Base-by-base conservation (phyloP, 2,329 filamentous ascomycete genomes). In the Pyricularia sp. region DNA sequence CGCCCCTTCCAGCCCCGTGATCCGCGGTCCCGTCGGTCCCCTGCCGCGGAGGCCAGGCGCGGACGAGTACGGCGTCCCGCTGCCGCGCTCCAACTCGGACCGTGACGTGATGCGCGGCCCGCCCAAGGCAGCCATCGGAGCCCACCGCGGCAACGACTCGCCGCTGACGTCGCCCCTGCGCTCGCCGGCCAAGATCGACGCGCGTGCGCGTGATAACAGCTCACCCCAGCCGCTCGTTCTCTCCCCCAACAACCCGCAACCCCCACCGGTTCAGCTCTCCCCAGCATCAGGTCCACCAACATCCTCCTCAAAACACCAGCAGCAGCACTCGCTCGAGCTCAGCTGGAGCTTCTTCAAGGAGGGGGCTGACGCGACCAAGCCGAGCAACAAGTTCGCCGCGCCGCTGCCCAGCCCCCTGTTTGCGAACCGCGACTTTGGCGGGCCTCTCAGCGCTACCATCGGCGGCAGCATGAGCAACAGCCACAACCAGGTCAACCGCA, bases 401-500 rank as follows among this genome's bases (percentile, higher is more conserved):
- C 66, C 66, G 4, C 28, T 67, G 3, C 36, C 66, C 42, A 67
- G 66, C 66, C 66, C 66, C 12, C 50, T 67, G 10, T 61, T 67
- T 30, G 36, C 66, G 9, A 59, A 12, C 65, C 36, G 30, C 17
- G 25, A 58, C 58, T 23, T 23, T 17, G 58, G 25, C 9, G 25
- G 58, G 58, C 58, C 58, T 2, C 58, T 61, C 58, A 26, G 25
- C 58, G 25, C n/a, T 17, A 17, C n/a, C 23, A n/a, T 50, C 20
- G 17, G 58, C 58, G 58, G 25, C 14, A 61, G 10, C 58, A 26
- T n/a, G 42, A 50, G 42, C 42, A 12, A 9, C 58, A 25, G 9
- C 58, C 63, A 30, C 63, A 65, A 31, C n/a, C 64, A 36, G 5
- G 17, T 61, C 33, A 67, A 55, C n/a, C 70, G 71, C 65, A 26